Base-by-base conservation (phyloP, 139 green algal genomes). In the Pseudopediastrum boryanum region DNA sequence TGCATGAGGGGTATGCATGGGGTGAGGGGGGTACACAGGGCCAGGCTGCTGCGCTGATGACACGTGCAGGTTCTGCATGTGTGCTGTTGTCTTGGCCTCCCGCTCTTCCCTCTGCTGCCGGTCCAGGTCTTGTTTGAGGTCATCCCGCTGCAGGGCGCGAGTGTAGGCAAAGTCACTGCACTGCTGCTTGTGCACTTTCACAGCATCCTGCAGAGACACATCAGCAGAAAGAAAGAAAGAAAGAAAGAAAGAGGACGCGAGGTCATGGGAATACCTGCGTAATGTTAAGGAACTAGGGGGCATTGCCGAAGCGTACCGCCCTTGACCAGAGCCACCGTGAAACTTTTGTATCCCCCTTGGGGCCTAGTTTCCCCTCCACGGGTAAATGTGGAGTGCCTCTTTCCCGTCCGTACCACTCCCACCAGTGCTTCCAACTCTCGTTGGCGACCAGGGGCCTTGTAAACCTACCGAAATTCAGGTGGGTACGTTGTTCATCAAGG, bases 181-280 rank as follows among this genome's bases (percentile, higher is more conserved):
- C 82, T 98, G 93, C 89, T 97, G 94, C 70, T 83, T 74, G 80
- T 93, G 80, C 25, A 83, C 77, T 19, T 75, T 83, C 50, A 98
- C 92, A 52, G 91, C 89, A 50, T 96, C 91, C 83, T 94, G 88
- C 68, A 83, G 64, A 1, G 59, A 35, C 4, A 38, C 56, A 65
- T 2, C 21, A 31, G 8, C 48, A n/a, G 48, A 16, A 58, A n/a
- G 19, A 16, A 58, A 58, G 48, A n/a, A n/a, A 1, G 1, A 58
- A 0, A 21, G 19, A 58, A 58, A 21, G 19, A 58, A 58, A 21
- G 48, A 58, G 48, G 19, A 1, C 48, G 48, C 48, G 21, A 58
- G 21, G 21, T 16, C 21, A 1, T 21, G 1, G 19, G 48, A 58
- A 58, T 21, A 58, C 1, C n/a, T n/a, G n/a, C n/a, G n/a, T n/a